Percentiles rank a stretch among this genome's conserved stretches.
Conservation (phyloP, 2,329 filamentous ascomycete species). For the Aspergillus fijiensis region DNA sequence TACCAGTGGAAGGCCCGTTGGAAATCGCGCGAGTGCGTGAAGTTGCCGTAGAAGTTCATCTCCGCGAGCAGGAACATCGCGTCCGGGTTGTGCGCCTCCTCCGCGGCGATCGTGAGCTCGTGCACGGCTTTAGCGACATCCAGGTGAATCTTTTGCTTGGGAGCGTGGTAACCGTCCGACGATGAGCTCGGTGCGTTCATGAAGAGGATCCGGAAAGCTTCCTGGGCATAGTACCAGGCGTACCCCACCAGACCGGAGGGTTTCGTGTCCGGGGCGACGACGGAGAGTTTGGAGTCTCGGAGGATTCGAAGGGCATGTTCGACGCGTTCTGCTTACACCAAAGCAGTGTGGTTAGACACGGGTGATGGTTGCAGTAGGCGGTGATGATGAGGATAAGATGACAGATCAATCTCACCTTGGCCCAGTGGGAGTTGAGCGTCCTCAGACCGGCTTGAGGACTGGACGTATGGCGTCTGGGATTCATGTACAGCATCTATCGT, state of each 20-base stretch:
- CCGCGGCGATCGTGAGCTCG: conserved; percentile 59
- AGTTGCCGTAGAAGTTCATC: conserved; percentile 97
- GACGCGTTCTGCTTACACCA: conserved; percentile 30
- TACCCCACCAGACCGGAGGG: conserved; percentile 59
- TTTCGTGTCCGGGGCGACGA: conserved; percentile 38
- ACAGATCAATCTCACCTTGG: conserved; percentile 28
- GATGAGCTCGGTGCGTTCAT: conserved; percentile 58
- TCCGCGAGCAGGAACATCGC: conserved; percentile 87
- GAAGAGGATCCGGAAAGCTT: conserved; percentile 63
- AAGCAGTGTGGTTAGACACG: neutral
- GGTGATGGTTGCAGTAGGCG: neutral
- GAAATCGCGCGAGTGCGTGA: conserved; percentile 80
- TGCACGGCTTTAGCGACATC: conserved; percentile 58
- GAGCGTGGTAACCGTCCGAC: conserved; percentile 25
- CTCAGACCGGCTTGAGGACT: conserved; percentile 23
- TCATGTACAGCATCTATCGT: conserved; percentile 21
- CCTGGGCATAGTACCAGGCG: conserved; percentile 60
- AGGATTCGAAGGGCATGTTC: conserved; percentile 33
- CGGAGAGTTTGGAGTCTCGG: conserved; percentile 27
- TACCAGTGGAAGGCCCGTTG: conserved; percentile 78
- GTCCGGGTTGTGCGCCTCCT: conserved; percentile 61
- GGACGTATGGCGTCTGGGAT: conserved; percentile 16
- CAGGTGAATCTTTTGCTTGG: conserved; percentile 32
- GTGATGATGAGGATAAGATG: neutral
- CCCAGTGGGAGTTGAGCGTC: conserved; percentile 22